phyloP scores from a whole-genome alignment of 2,329 filamentous ascomycete genomes.

The Diaporthe australafricana region DNA sequence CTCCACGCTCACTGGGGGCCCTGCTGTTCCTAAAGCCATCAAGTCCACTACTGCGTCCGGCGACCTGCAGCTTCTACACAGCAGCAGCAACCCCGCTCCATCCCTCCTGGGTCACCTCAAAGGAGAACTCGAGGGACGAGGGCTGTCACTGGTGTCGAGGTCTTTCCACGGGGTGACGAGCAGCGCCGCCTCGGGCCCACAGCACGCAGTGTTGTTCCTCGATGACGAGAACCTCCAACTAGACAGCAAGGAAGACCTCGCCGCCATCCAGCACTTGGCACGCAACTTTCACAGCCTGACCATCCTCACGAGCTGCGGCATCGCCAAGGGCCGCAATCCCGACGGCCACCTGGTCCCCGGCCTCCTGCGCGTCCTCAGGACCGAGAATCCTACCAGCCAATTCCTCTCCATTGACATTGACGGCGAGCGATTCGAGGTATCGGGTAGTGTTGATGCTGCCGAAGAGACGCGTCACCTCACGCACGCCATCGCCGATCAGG shows the following conservation, averaged over 20 bases:
- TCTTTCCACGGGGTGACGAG: no score
- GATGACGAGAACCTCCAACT: no score
- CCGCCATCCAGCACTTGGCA: no score
- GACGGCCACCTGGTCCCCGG: slow-evolving; percentile 41
- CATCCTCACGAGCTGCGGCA: slow-evolving; percentile 28
- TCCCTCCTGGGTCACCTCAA: slow-evolving; percentile 1
- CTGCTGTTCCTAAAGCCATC: neutral
- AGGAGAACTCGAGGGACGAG: neutral
- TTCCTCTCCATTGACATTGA: slow-evolving; percentile 43
- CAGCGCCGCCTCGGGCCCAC: no score
- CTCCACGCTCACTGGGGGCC: slow-evolving; percentile 11
- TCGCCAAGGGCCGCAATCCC: slow-evolving; percentile 40
- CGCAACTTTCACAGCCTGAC: no score
- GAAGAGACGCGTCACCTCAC: slow-evolving; percentile 32
- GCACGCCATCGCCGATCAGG: slow-evolving; percentile 38
- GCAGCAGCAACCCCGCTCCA: neutral
- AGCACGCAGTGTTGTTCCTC: no score
- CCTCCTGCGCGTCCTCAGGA: slow-evolving; percentile 41
- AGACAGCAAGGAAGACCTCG: no score
- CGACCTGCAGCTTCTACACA: slow-evolving; percentile 22
- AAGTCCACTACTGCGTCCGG: no score
- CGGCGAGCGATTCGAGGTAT: slow-evolving; percentile 34
- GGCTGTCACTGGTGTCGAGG: neutral
- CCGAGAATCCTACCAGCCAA: slow-evolving; percentile 42
- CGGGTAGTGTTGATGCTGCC: no score